Evolutionary conservation across 768 basidiomycete species (phyloP).

Genomic region (Tricholoma hemisulphureum): DNA sequence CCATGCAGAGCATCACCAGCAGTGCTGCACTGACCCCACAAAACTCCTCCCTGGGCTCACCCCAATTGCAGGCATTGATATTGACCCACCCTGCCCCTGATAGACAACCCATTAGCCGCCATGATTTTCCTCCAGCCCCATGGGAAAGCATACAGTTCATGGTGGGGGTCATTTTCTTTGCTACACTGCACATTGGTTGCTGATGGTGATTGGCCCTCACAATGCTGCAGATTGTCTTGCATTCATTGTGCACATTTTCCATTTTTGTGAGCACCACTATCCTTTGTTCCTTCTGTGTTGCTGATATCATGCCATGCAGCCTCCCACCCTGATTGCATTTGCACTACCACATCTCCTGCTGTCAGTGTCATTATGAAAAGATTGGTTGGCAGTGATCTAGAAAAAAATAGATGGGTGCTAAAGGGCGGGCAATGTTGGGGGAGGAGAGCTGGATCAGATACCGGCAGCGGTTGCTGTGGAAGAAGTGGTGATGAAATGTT

Average conservation of each 20-base stretch:
- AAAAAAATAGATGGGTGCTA: no score
- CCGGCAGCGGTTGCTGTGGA: no score
- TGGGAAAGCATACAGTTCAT: conserved; percentile 44
- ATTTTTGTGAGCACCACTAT: conserved; percentile 51
- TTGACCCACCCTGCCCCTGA: conserved; percentile 29
- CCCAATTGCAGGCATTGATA: conserved; percentile 7
- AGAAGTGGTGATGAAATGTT: no score
- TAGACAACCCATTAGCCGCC: conserved; percentile 49
- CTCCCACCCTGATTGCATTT: conserved; percentile 57
- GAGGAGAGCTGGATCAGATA: no score
- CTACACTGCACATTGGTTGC: not conserved
- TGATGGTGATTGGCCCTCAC: conserved; percentile 42
- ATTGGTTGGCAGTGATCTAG: no score
- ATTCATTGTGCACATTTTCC: conserved; percentile 69
- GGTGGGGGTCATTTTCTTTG: conserved; percentile 33
- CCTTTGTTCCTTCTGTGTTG: not conserved
- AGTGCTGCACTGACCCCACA: conserved; percentile 18
- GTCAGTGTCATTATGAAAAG: conserved; percentile 57
- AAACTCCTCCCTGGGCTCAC: conserved; percentile 11
- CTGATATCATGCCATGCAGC: conserved; percentile 42
- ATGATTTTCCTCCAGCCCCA: conserved; percentile 36
- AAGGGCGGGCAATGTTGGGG: no score
- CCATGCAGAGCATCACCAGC: conserved; percentile 64
- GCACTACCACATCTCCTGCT: conserved; percentile 65
- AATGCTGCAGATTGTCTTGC: conserved; percentile 66